Base-by-base conservation (phyloP, 75 land plant genomes). In the Cunninghamia lanceolata region DNA sequence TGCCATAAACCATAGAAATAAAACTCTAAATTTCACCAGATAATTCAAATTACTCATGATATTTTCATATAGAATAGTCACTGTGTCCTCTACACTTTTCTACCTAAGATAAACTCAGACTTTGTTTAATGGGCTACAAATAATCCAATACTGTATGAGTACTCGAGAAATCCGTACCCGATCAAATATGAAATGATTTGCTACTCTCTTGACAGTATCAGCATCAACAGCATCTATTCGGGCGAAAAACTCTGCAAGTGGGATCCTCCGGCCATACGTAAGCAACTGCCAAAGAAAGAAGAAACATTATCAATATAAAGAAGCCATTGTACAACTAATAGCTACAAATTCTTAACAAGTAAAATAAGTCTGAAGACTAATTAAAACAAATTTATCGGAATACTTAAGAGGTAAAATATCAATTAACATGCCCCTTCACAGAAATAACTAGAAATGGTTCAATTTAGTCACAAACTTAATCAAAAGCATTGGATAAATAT, bases 141-240 rank as follows among this genome's bases (percentile, higher is more conserved):
- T 80, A n/a, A 80, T 43, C 46, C 46, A 45, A 32, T 28, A 35
- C 7, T 56, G 30, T 13, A 36, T 5, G 56, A 21, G 38, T 54
- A 80, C 14, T 56, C 21, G 45, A 2, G 47, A 56, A 63, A 17
- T 34, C 15, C 86, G 73, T 85, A 97, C 99, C 94, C 85, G 88
- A 85, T 96, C 96, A 91, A 88, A 91, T 59, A 96, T 98, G 85
- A 94, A 96, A 25, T 97, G 92, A 88, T 94, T 94, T 17, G 97
- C 99, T 86, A 98, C 99, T 70, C 99, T 92, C 88, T 96, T 98
- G 38, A 98, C 86, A 1, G 97, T 96, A 84, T 93, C 96, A 79
- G 95, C 97, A 90, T 95, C 95, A 82, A 98, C 98, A 66, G 96
- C 95, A 90, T 98, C 99, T 77, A 98, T 98, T 82, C 99, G 91